These are phyloP conservation scores for Akanthomyces uredinophilus DNA, from an alignment of 2,329 filamentous ascomycete species.

Conservation along the genomic window DNA sequence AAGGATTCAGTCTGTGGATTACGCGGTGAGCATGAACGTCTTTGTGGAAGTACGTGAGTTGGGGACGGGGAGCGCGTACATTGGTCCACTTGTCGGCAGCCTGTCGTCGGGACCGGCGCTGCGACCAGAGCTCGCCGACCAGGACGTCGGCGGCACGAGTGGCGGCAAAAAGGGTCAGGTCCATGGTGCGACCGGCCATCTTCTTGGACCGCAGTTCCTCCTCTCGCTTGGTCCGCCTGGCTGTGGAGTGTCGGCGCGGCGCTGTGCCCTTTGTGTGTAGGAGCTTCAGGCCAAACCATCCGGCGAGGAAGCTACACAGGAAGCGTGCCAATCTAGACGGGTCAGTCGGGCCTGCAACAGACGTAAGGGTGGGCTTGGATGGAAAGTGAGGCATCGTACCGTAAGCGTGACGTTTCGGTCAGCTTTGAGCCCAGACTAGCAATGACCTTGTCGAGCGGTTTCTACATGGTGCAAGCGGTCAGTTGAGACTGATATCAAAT, in stretches of 20 bases:
- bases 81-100: conserved; percentile 43
- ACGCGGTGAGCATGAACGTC: conserved; percentile 1
- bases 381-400: conserved; percentile 17
- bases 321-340: conserved; percentile 49
- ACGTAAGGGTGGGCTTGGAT: too few relatives aligned
- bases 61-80: conserved; percentile 27
- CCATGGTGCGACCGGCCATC: conserved; percentile 67
- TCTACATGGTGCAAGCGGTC: neutral
- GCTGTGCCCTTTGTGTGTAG: conserved; percentile 46
- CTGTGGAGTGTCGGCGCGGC: conserved; percentile 24
- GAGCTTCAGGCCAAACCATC: conserved; percentile 51
- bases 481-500: neutral
- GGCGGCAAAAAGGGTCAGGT: conserved; percentile 74
- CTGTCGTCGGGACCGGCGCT: conserved; percentile 39
- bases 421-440: conserved; percentile 22
- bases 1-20: conserved; percentile 26
- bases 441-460: conserved; percentile 16
- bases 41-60: neutral
- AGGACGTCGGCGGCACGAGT: conserved; percentile 69
- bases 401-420: conserved; percentile 22
- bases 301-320: conserved; percentile 54
- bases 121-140: conserved; percentile 60
- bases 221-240: neutral
- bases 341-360: neutral
- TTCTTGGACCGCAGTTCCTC: conserved; percentile 18